A percentile compares a stretch with the other conserved stretches of the same genome.
Conservation (phyloP, 306 rosid genomes). For the Fagus crenata region DNA sequence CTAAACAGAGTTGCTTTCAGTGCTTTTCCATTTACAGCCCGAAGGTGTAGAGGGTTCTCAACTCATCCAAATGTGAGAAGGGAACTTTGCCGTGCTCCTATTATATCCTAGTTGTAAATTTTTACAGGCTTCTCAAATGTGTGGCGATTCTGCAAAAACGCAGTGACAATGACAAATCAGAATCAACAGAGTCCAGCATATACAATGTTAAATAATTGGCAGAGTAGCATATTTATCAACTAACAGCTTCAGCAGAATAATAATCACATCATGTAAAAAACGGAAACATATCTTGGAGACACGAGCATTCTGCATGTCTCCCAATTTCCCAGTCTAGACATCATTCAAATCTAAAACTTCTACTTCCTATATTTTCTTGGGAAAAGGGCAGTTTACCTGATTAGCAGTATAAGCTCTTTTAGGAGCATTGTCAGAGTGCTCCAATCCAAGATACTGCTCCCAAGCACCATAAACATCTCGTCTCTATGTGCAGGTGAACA, state of each 20-base stretch:
- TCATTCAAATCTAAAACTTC: neutral
- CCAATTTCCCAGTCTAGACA: neutral
- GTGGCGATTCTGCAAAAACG: slow-evolving; percentile 77
- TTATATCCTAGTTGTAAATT: slow-evolving; percentile 72
- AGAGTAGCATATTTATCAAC: neutral
- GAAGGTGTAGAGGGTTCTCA: slow-evolving; percentile 35
- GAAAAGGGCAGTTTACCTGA: slow-evolving; percentile 48
- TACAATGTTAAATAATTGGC: neutral
- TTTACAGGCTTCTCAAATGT: slow-evolving; percentile 85
- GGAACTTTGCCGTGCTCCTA: slow-evolving; percentile 22
- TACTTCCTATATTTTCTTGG: neutral
- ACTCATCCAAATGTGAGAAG: slow-evolving; percentile 41
- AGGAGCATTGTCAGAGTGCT: slow-evolving; percentile 85
- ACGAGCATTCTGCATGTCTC: neutral
- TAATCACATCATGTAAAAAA: neutral
- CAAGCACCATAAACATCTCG: slow-evolving; percentile 93
- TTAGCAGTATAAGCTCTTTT: slow-evolving; percentile 75
- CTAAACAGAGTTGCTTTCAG: slow-evolving; percentile 42
- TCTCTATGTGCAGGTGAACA: slow-evolving; percentile 50
- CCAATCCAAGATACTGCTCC: slow-evolving; percentile 97
- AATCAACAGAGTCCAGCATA: slow-evolving; percentile 5
- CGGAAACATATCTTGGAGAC: neutral
- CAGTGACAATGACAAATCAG: slow-evolving; percentile 18
- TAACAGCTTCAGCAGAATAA: neutral
- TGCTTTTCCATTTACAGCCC: slow-evolving; percentile 39